Evolutionary conservation across 2,329 filamentous ascomycete species (phyloP).

Genomic region (Graphilbum fragrans): DNA sequence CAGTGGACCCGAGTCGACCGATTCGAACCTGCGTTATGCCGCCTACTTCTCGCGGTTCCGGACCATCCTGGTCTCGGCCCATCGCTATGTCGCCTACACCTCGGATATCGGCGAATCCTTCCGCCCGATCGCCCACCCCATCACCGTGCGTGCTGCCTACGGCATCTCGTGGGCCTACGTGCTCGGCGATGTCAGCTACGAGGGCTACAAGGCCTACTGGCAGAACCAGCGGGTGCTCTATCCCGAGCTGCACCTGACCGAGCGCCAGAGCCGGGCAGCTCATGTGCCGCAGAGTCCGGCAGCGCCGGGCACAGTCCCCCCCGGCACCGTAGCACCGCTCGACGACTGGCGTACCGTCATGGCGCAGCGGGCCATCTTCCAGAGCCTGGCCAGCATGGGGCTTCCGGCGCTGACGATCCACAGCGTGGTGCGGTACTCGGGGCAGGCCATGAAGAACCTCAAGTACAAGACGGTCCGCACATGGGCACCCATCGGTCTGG

Average conservation of each 20-base stretch:
- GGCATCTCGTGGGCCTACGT: conserved; percentile 89
- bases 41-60: conserved; percentile 79
- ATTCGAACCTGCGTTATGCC: conserved; percentile 78
- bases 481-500: conserved; percentile 82
- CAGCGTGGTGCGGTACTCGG: conserved; percentile 81
- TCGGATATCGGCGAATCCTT: conserved; percentile 95
- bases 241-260: conserved; percentile 47
- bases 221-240: conserved; percentile 68
- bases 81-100: conserved; percentile 95
- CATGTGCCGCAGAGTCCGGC: conserved; percentile 14
- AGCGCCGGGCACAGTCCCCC: conserved; percentile 9
- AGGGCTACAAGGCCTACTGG: conserved; percentile 91
- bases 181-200: conserved; percentile 77
- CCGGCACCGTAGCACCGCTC: conserved; percentile 49
- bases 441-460: conserved; percentile 67
- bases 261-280: conserved; percentile 30
- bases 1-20: conserved; percentile 67
- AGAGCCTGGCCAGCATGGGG: conserved; percentile 85
- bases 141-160: conserved; percentile 71
- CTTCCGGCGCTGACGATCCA: conserved; percentile 90
- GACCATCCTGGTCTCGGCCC: conserved; percentile 79
- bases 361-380: conserved; percentile 82
- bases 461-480: conserved; percentile 69
- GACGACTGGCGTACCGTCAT: conserved; percentile 89
- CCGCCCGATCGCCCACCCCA: conserved; percentile 80